Evolutionary conservation across 106 monocot species (phyloP).

Genomic region (Allium fistulosum): DNA sequence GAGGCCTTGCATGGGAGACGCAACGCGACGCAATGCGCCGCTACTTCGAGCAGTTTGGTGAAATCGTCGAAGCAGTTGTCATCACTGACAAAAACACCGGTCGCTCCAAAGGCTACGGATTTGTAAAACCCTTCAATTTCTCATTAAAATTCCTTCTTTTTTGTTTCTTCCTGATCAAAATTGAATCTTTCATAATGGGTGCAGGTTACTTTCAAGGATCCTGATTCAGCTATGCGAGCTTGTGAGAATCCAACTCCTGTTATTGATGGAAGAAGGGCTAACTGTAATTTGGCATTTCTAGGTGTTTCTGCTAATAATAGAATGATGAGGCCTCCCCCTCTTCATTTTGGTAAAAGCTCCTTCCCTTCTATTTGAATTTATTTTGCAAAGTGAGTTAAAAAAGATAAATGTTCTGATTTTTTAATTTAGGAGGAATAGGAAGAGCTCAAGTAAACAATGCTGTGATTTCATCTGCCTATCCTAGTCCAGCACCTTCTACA

Average conservation of each 20-base stretch:
- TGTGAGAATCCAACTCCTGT: slow-evolving; percentile 60
- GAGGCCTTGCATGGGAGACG: slow-evolving; percentile 51
- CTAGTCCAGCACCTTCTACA: slow-evolving; percentile 12
- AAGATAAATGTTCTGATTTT: not conserved
- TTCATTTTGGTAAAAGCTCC: slow-evolving; percentile 4
- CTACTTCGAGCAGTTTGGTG: slow-evolving; percentile 59
- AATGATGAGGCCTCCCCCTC: slow-evolving; percentile 12
- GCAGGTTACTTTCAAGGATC: slow-evolving; percentile 65
- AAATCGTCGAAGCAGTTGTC: slow-evolving; percentile 57
- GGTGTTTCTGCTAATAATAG: slow-evolving; percentile 23
- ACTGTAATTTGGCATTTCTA: slow-evolving; percentile 65
- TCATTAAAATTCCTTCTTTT: not conserved
- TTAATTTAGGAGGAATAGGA: slow-evolving; percentile 12
- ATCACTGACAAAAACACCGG: slow-evolving; percentile 47
- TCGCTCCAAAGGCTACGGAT: slow-evolving; percentile 54
- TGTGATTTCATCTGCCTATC: slow-evolving; percentile 19
- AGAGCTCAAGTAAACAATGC: slow-evolving; percentile 10
- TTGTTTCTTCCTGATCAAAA: not conserved
- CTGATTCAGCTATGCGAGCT: slow-evolving; percentile 55
- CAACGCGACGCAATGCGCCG: slow-evolving; percentile 29
- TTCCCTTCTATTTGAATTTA: not conserved
- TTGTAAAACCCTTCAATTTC: slow-evolving; percentile 13
- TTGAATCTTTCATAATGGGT: not conserved
- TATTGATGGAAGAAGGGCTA: slow-evolving; percentile 69
- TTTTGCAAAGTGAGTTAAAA: not conserved